These are phyloP conservation scores for Letharia lupina DNA, from an alignment of 495 filamentous ascomycete species.

Conservation along the genomic window DNA sequence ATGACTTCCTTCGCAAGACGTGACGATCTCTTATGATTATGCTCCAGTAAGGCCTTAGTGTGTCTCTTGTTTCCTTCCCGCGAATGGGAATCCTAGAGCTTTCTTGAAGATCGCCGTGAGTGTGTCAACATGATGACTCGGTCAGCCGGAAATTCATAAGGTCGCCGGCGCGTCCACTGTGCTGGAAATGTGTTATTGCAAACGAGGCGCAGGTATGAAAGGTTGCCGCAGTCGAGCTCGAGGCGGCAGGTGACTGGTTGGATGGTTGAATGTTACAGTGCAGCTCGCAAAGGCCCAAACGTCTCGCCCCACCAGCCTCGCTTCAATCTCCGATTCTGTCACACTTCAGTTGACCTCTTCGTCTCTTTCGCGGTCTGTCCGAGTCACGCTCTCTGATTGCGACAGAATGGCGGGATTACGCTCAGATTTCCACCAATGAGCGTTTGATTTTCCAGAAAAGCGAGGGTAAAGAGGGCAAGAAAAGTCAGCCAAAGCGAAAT, in stretches of 20 bases:
- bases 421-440: slow-evolving; percentile 1
- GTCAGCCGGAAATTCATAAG: slow-evolving; percentile 8
- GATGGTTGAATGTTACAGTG: background rate
- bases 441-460: background rate
- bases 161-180: slow-evolving; percentile 14
- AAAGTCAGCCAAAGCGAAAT: background rate
- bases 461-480: background rate
- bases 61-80: slow-evolving; percentile 1
- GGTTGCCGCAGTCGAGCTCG: slow-evolving; percentile 10
- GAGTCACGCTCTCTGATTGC: slow-evolving; percentile 12
- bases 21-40: slow-evolving; percentile 10
- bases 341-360: background rate
- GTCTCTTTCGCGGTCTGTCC: background rate
- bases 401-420: slow-evolving; percentile 13
- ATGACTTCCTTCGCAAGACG: background rate
- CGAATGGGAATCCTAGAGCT: background rate
- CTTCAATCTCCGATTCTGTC: background rate
- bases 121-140: slow-evolving; percentile 16
- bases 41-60: background rate
- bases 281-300: background rate
- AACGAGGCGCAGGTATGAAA: slow-evolving; percentile 20
- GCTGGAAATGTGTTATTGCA: slow-evolving; percentile 3
- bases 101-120: slow-evolving; percentile 7
- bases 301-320: slow-evolving; percentile 9
- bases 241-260: slow-evolving; percentile 5